Evolutionary conservation across 2,329 filamentous ascomycete genomes (phyloP).

Genomic region (Paracoccidioides brasiliensis): DNA sequence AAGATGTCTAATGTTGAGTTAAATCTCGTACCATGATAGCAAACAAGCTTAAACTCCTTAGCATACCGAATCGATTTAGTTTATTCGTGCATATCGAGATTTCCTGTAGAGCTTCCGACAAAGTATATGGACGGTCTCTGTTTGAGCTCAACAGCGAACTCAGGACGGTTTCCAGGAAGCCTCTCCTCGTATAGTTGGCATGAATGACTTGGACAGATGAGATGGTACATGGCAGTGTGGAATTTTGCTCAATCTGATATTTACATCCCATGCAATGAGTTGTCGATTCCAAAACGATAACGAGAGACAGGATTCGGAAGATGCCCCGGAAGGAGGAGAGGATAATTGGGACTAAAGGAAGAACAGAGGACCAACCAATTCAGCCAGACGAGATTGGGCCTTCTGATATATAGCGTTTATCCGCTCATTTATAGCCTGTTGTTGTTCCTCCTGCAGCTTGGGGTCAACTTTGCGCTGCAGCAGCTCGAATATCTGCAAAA

Average conservation of each 20-base stretch:
- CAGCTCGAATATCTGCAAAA: constrained; percentile 22
- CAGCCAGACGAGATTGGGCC: constrained; percentile 49
- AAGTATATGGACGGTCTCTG: constrained; percentile 55
- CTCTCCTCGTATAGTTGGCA: constrained; percentile 66
- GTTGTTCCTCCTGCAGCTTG: constrained; percentile 45
- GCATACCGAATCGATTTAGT: constrained; percentile 65
- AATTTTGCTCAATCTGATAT: constrained; percentile 61
- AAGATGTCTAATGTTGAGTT: constrained; percentile 57
- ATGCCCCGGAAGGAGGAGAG: background rate
- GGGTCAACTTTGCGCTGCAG: constrained; percentile 41
- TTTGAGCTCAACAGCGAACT: constrained; percentile 60
- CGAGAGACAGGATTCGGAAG: background rate
- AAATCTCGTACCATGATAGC: background rate
- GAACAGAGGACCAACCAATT: constrained; percentile 42
- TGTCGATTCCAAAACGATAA: background rate
- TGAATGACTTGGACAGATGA: constrained; percentile 74
- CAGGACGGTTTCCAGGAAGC: constrained; percentile 73
- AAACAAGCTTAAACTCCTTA: background rate
- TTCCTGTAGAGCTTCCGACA: constrained; percentile 64
- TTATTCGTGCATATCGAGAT: constrained; percentile 59
- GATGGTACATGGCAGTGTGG: constrained; percentile 75
- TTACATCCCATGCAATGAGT: background rate
- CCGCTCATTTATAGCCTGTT: constrained; percentile 47
- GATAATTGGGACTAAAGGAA: background rate
- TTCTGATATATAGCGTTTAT: constrained; percentile 46